Evolutionary conservation across 495 filamentous ascomycete species (phyloP), one percentile per base, ranked within the genome.

Genomic region (Xylaria intraflava): DNA sequence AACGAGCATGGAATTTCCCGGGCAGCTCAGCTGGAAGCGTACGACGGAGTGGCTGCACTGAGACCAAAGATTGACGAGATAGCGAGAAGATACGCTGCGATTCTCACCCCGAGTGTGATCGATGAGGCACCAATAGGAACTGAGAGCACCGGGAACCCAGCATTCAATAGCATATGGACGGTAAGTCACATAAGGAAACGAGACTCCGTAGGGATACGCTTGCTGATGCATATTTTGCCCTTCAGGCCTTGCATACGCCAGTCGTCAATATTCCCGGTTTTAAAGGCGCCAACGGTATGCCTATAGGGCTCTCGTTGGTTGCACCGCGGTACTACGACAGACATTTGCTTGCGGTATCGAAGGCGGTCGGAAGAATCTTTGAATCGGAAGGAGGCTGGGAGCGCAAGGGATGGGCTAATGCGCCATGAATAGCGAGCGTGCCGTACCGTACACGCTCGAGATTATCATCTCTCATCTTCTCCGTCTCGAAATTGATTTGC

Each of bases 191-290:
- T 23, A 17, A 23, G 24, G 16, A 10, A 7, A 24, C 4, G 6
- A 27, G n/a, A 6, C 11, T 8, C 22, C n/a, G 16, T 12, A 12
- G 8, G 3, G 26, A 22, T 53, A 33, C 43, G 52, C 29, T 19
- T 29, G n/a, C 50, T 53, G 31, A 53, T 22, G 16, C 24, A 10
- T n/a, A 5, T n/a, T 29, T 23, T 10, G 6, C 20, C 17, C 55
- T 46, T 46, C 35, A 70, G 60, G 70, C 68, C 23, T 59, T 79
- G 11, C 77, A 78, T 40, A 71, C 70, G 6, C 77, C 78, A 6
- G 71, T 70, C 16, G 56, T 78, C 26, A 76, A 80, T 41, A 56
- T 80, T 6, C 75, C 75, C 1, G 78, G 73, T 0, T 79, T 81
- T 49, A 64, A 65, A 31, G 75, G 77, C 0, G 67, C 61, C 36